A percentile compares a stretch with the other conserved stretches of the same genome.
These are phyloP conservation scores for Marchantia paleacea DNA, from an alignment of 225 moss, liverwort and hornwort genomes.

Conservation along the genomic window DNA sequence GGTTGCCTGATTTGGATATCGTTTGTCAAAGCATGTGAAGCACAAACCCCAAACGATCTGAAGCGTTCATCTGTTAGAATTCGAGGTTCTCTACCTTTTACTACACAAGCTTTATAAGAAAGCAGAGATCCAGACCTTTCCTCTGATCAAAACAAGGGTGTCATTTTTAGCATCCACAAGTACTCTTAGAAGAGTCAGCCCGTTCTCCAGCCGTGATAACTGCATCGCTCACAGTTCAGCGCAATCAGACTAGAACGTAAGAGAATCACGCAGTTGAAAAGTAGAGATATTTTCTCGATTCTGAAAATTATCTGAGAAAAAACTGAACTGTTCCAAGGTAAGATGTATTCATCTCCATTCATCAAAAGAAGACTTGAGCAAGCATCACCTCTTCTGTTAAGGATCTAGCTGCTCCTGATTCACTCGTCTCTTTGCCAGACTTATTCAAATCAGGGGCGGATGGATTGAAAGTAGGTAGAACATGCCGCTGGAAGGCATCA, in stretches of 20 bases:
- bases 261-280: neutral
- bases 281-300: neutral
- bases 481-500: slow-evolving; percentile 75
- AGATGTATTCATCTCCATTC: too few relatives aligned
- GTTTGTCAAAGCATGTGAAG: neutral
- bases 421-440: slow-evolving; percentile 17
- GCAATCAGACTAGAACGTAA: neutral
- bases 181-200: slow-evolving; percentile 68
- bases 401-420: slow-evolving; percentile 38
- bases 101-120: neutral
- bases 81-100: neutral
- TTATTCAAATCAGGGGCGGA: slow-evolving; percentile 38
- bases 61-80: neutral
- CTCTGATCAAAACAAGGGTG: slow-evolving; percentile 85
- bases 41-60: neutral
- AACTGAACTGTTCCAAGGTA: too few relatives aligned
- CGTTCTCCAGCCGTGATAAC: slow-evolving; percentile 73
- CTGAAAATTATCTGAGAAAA: too few relatives aligned
- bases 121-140: slow-evolving; percentile 56
- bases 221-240: slow-evolving; percentile 33
- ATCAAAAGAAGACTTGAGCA: neutral
- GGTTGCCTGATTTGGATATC: neutral
- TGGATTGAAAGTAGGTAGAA: slow-evolving; percentile 76
- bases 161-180: slow-evolving; percentile 98
- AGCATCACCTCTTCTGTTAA: slow-evolving; percentile 62